Evolutionary conservation across 176 grass and related monocot genomes (phyloP), one percentile per base, ranked within the genome.

Genomic region (Phoenix dactylifera): DNA sequence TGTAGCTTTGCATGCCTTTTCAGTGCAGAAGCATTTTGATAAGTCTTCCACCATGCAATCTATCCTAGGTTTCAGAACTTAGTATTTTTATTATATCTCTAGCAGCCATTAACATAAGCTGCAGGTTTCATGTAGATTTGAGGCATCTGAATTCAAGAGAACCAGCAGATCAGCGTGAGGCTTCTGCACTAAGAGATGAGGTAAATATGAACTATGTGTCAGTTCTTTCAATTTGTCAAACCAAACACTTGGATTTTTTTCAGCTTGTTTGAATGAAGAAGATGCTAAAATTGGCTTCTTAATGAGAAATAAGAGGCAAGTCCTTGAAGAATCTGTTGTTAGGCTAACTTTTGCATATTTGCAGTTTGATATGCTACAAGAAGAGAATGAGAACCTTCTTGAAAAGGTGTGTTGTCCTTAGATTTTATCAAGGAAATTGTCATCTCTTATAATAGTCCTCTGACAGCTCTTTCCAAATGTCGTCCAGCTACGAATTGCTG

Each of bases 281-380:
- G 9, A 44, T 44, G 35, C 35, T 44, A 55, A 55, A 4, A 16
- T 67, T 54, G 5, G 24, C 51, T 22, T 67, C 19, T 30, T 20
- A 44, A 14, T 44, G 7, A 44, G 9, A 44, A 44, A 44, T 44
- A 44, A 9, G 35, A 44, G 35, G 35, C 35, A 44, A 44, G 35
- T 44, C 10, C 12, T 44, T 44, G 16, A 2, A 18, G 26, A 56
- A 57, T 30, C 39, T 72, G 28, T 64, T 32, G 17, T 1, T 56
- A 60, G 5, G 26, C 60, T 22, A 18, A 60, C 66, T 39, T 77
- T 76, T 63, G 26, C 50, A 24, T 25, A 44, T 15, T 72, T 54
- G 50, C 82, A 97, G 93, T 75, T 97, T 74, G 93, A 97, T 79
- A 82, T 92, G 80, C 55, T 97, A 57, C 86, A 97, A 85, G 93